Evolutionary conservation across 768 basidiomycete genomes (phyloP), one percentile per base, ranked within the genome.

Genomic region (Pulveroboletus ravenelii): DNA sequence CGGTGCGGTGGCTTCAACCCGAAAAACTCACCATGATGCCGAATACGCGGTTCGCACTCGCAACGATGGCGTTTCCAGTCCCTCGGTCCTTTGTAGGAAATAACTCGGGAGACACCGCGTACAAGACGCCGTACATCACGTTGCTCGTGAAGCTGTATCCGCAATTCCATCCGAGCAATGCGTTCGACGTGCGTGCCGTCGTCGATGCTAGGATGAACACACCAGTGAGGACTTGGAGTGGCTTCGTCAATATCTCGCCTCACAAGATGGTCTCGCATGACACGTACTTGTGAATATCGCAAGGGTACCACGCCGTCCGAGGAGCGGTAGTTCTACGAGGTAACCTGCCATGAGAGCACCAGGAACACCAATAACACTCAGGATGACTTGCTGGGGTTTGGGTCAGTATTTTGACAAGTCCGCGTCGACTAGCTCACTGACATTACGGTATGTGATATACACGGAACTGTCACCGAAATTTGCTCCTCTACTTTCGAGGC

Each of bases 361-460:
- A 1, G 82, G 80, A 27, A 84, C 63, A 32, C 81, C 79, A 15
- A 78, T 76, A 7, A 80, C 77, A 41, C 76, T 79, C 37, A 82
- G 50, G 40, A 83, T 82, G 32, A 79, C 75, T 73, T 78, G 74
- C 77, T 79, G 54, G 15, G 6, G 7, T 29, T 32, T 6, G 4
- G 31, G 23, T 67, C 25, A 60, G 54, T 23, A 43, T 27, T 25
- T 45, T 17, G 17, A 54, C 14, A 32, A 4, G 32, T 10, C 10
- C 5, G 13, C 10, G 14, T 38, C 15, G 20, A 41, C 2, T 5
- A 8, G n/a, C 13, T 14, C 1, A 53, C 60, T 36, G 57, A 83
- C 83, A 51, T 89, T 89, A 17, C 87, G 79, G 56, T 89, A 89
- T 1, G 85, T 86, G 56, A 82, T 84, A 56, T 85, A 80, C 3